These are phyloP conservation scores for Moesziomyces parantarcticus DNA, from an alignment of 1,284 basidiomycete species.

Conservation along the genomic window DNA sequence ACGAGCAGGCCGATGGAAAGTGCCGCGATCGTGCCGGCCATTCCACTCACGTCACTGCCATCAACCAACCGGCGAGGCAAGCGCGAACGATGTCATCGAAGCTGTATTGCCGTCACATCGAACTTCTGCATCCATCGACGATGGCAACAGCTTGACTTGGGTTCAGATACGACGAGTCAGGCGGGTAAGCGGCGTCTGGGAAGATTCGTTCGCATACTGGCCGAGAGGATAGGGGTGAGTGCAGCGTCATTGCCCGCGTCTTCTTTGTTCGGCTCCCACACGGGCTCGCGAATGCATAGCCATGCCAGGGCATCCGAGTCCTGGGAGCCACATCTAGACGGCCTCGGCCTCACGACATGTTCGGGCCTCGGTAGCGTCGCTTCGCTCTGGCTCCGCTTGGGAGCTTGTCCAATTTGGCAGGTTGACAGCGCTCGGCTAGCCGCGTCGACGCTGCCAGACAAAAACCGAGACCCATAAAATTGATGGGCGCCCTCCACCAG, in stretches of 20 bases:
- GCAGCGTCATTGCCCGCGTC: slow-evolving; percentile 3
- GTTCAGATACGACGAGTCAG: not conserved
- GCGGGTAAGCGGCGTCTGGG: not conserved
- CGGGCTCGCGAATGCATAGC: no score
- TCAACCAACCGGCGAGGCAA: not conserved
- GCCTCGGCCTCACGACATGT: no score
- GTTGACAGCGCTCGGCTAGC: slow-evolving; percentile 19
- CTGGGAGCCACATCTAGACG: slow-evolving; percentile 14
- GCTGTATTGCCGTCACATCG: no score
- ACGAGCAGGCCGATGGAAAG: no score
- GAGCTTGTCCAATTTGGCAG: slow-evolving; percentile 14
- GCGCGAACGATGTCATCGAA: no score
- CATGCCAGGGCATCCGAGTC: not conserved
- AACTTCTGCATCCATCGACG: not conserved
- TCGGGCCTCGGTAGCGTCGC: no score
- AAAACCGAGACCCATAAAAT: slow-evolving; percentile 1
- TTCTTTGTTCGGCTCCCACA: slow-evolving; percentile 2
- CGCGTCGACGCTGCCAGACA: slow-evolving; percentile 1
- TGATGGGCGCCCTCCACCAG: no score
- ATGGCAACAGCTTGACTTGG: not conserved
- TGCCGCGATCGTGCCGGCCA: no score
- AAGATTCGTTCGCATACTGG: not conserved
- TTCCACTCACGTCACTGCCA: no score
- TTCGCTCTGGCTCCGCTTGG: not conserved
- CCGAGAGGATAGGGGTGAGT: slow-evolving; percentile 8